Conservation (phyloP, 352 stramenopile species). For the Pythium utonaiense region DNA sequence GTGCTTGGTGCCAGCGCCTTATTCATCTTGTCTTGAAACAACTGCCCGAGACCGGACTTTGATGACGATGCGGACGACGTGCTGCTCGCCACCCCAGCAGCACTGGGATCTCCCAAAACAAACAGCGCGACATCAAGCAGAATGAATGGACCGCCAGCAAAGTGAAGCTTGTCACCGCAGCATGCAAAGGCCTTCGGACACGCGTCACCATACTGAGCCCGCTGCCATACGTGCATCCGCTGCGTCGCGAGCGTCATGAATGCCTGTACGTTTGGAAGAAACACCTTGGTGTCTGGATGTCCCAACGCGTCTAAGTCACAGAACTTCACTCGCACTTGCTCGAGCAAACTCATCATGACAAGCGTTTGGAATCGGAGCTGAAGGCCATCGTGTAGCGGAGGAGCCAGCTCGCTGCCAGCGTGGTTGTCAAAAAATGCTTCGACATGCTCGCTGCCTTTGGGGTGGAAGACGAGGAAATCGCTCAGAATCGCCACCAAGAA, state of each 20-base stretch:
- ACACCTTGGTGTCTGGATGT: constrained; percentile 46
- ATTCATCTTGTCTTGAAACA: constrained; percentile 25
- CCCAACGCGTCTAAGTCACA: constrained; percentile 30
- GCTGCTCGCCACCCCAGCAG: constrained; percentile 28
- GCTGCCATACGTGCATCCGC: constrained; percentile 71
- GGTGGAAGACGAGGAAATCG: constrained; percentile 43
- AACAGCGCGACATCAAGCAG: constrained; percentile 65
- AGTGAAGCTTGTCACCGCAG: constrained; percentile 47
- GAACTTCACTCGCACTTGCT: constrained; percentile 46
- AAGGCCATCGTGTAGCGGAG: constrained; percentile 43
- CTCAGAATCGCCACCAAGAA: constrained; percentile 51
- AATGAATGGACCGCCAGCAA: constrained; percentile 41
- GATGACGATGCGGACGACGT: constrained; percentile 16
- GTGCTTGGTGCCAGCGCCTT: constrained; percentile 1
- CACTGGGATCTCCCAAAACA: constrained; percentile 43
- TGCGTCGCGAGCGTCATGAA: constrained; percentile 50
- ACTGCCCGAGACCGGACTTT: constrained; percentile 6
- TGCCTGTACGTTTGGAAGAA: constrained; percentile 51
- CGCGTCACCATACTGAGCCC: constrained; percentile 55
- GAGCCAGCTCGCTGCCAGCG: constrained; percentile 30
- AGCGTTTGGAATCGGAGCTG: constrained; percentile 52
- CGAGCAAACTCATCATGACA: constrained; percentile 46
- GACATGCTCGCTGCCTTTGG: constrained; percentile 46
- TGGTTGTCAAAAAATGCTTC: constrained; percentile 48
- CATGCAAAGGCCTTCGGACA: constrained; percentile 47